phyloP scores from a whole-genome alignment of 2,329 filamentous ascomycete species.

The Pseudogymnoascus verrucosus region DNA sequence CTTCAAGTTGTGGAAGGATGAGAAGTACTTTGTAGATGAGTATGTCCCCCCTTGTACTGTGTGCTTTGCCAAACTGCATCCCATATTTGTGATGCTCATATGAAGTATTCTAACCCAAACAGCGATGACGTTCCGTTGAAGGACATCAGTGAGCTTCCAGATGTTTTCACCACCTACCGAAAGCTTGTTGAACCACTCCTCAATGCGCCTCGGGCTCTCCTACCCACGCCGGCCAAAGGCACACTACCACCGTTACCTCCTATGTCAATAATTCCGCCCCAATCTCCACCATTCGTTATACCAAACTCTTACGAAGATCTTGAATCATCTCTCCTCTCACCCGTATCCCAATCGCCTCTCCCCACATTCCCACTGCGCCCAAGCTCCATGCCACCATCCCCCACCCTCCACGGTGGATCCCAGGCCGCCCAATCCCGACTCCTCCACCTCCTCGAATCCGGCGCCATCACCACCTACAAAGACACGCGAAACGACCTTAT shows the following conservation, averaged over 20 bases:
- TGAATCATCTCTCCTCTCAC: conserved; percentile 46
- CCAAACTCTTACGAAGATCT: conserved; percentile 47
- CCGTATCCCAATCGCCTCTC: conserved; percentile 44
- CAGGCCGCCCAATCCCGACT: conserved; percentile 50
- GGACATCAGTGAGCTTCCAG: conserved; percentile 49
- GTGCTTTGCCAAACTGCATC: not conserved
- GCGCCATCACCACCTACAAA: conserved; percentile 57
- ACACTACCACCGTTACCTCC: conserved; percentile 51
- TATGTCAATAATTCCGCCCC: conserved; percentile 42
- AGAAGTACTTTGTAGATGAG: conserved; percentile 77
- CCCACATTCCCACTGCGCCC: conserved; percentile 46
- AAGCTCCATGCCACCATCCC: conserved; percentile 45
- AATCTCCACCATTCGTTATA: conserved; percentile 55
- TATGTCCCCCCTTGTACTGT: conserved; percentile 38
- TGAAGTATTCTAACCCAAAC: not conserved
- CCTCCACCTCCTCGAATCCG: conserved; percentile 50
- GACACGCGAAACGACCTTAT: conserved; percentile 64
- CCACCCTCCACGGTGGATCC: conserved; percentile 64
- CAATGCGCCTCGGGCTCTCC: conserved; percentile 48
- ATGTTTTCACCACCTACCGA: conserved; percentile 68
- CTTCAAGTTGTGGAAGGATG: conserved; percentile 62
- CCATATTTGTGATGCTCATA: not conserved
- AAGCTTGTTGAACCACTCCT: conserved; percentile 66
- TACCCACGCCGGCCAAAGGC: conserved; percentile 43
- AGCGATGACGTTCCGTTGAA: conserved; percentile 60